Evolutionary conservation across 495 filamentous ascomycete genomes (phyloP), one percentile per base, ranked within the genome.

Genomic region (Penicillium bovifimosum): DNA sequence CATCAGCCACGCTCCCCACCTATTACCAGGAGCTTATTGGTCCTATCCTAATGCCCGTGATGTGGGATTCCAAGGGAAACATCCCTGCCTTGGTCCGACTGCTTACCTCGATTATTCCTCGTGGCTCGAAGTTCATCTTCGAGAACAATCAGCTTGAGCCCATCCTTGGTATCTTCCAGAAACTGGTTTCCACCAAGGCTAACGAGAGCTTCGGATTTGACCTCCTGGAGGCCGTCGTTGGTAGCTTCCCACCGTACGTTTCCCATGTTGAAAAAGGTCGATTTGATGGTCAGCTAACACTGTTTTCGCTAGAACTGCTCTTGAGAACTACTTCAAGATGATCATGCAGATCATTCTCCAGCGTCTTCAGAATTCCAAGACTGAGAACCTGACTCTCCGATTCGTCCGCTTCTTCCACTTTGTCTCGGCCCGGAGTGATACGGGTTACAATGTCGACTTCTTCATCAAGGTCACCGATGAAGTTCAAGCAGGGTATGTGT

Each of bases 361-460:
- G 14, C 85, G 89, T 50, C 79, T 99, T 38, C 87, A 95, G 47
- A 75, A 73, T 55, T 79, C 77, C 41, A 85, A 85, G 59, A 93
- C 91, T 0, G 91, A 96, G 56, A 84, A 76, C 28, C 85, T 93
- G 65, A 84, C 87, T 35, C 68, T 85, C 27, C 83, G 88, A 45
- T 96, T 97, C 58, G 84, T 88, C 28, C 86, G 89, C 31, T 88
- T 97, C 74, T 97, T 90, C 68, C 91, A 96, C 65, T 85, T 96
- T 61, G 76, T 97, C 34, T 88, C 87, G 41, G 85, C 90, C 9
- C 80, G 80, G 35, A 78, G 83, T 35, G 77, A 84, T 16, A 84
- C 89, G 61, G 90, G 90, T 26, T 80, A 91, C 43, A 91, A 90
- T 40, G 81, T 90, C 13, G 95, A 99, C 67, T 95, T 88, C 68